Base-by-base conservation (phyloP, 257 asterid genomes). In the Primulina tabacum region DNA sequence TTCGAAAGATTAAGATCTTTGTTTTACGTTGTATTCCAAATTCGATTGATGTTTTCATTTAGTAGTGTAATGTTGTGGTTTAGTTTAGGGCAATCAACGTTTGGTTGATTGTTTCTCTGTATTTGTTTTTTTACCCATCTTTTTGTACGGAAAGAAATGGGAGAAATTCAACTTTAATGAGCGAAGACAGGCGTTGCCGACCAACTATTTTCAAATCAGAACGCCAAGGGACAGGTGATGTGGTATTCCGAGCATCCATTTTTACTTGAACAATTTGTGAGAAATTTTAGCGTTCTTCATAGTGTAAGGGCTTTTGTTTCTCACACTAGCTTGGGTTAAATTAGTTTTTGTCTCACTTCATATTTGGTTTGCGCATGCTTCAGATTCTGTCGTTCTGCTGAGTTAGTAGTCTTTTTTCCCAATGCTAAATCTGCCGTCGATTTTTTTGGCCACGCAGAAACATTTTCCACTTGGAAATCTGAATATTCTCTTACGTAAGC, bases 161-260 rank as follows among this genome's bases (percentile, higher is more conserved):
- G 24, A 21, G 24, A 21, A 85, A 93, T 79, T 93, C 99, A 72
- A 90, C 95, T 83, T 80, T 93, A 77, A 93, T 93, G 96, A 93
- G 89, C n/a, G 99, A 93, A 81, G 99, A 93, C 82, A 90, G 85
- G 79, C 78, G 88, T 24, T 93, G 99, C 74, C 84, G 99, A 5
- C 99, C 99, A 18, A 93, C 90, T 64, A 73, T 93, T 26, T 87
- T 93, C 81, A 90, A 65, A 65, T 86, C 90, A 14, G 97, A 90
- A 80, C 90, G 95, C 59, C 24, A 21, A 21, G 24, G 24, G 24
- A 21, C 24, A 0, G 24, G 24, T 21, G 95, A 88, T 79, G 83
- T 84, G 95, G 98, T 93, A 85, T 2, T 16, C 17, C 21, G 5
- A 50, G 21, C 57, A 50, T 50, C 57, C 57, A 50, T 17, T 16